These are phyloP conservation scores for Neurospora sp. DNA, from an alignment of 495 filamentous ascomycete genomes.

Conservation along the genomic window DNA sequence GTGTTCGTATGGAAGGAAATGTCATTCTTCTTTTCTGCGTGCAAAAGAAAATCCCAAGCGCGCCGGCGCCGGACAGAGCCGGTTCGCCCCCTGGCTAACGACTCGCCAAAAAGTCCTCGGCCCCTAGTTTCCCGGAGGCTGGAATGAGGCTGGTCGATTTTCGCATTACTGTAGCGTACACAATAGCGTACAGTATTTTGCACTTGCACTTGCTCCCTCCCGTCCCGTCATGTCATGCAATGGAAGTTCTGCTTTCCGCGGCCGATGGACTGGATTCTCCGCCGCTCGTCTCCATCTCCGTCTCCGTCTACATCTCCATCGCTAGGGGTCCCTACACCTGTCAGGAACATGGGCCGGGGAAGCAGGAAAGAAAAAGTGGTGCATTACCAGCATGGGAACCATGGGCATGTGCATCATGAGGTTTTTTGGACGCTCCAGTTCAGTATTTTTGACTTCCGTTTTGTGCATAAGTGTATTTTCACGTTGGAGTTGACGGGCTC, in stretches of 20 bases:
- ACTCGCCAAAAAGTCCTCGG: not conserved
- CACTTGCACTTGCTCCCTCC: not conserved
- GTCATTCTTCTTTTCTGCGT: not conserved
- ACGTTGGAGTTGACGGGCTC: not conserved
- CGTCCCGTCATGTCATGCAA: not conserved
- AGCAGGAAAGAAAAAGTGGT: constrained; percentile 1
- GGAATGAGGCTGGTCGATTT: not conserved
- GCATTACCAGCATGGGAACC: not conserved
- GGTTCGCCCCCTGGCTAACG: not conserved
- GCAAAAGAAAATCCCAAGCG: not conserved
- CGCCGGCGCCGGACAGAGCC: not conserved
- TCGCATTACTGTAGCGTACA: not conserved
- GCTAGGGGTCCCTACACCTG: not conserved
- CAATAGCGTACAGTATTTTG: not conserved
- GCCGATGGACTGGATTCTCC: not conserved
- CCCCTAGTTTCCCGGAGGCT: not conserved
- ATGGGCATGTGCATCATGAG: not conserved
- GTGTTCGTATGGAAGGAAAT: not conserved
- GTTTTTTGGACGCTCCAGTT: not conserved
- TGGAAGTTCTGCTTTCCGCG: not conserved
- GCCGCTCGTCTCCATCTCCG: not conserved
- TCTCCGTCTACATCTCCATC: not conserved
- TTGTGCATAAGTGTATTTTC: not conserved
- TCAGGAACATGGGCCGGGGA: constrained; percentile 2
- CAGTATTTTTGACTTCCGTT: not conserved